These are phyloP conservation scores for Globomyces pollinis-pini DNA, from an alignment of 192 early-diverging fungal genomes.

Conservation along the genomic window DNA sequence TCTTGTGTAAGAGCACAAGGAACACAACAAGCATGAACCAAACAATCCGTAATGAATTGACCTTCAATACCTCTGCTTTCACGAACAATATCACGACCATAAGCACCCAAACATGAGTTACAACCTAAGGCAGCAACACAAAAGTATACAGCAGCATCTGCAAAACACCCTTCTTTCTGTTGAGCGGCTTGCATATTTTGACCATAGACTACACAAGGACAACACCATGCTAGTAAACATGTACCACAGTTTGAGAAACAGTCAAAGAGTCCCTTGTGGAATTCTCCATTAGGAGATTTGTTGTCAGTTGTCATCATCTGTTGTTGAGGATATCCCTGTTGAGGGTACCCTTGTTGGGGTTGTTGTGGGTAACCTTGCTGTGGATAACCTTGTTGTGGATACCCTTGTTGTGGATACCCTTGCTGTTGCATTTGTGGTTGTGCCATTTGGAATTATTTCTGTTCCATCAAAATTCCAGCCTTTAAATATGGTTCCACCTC, in stretches of 20 bases:
- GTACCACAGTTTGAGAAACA: conserved; percentile 17
- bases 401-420: too few species aligned
- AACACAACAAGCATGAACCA: conserved; percentile 23
- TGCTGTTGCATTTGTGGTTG: too few species aligned
- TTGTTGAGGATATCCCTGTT: too few species aligned
- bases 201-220: conserved; percentile 18
- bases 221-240: conserved; percentile 9
- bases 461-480: too few species aligned
- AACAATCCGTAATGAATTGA: conserved; percentile 2
- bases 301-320: too few species aligned
- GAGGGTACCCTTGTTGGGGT: too few species aligned
- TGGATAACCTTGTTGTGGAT: too few species aligned
- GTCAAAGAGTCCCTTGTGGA: too few species aligned
- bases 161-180: conserved; percentile 19
- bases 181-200: conserved; percentile 21
- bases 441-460: too few species aligned
- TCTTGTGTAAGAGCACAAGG: conserved; percentile 32
- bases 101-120: conserved; percentile 12
- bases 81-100: conserved; percentile 11
- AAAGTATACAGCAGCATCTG: conserved; percentile 8
- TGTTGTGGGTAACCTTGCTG: too few species aligned
- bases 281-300: too few species aligned
- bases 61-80: conserved; percentile 20
- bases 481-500: too few species aligned
- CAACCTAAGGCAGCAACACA: background rate